phyloP scores from a whole-genome alignment of 106 monocot genomes.

The Chionographis japonica region DNA sequence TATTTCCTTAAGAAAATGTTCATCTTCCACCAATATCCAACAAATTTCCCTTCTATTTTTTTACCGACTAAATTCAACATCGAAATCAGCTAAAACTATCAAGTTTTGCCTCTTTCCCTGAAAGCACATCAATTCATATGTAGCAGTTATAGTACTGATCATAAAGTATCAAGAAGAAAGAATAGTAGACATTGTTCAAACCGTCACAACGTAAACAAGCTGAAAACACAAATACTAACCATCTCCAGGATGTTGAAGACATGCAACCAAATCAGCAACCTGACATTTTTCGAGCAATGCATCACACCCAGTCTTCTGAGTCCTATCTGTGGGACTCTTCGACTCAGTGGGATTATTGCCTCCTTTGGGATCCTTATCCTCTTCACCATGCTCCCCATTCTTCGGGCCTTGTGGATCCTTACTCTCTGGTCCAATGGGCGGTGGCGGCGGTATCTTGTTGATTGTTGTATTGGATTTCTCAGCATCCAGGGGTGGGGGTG shows the following conservation, averaged over 20 bases:
- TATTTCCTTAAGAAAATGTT: too few species aligned
- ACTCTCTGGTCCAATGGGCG: background rate
- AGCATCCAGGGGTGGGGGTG: background rate
- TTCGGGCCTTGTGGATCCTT: background rate
- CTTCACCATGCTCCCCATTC: background rate
- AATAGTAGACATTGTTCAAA: background rate
- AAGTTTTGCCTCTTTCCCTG: too few species aligned
- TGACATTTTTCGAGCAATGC: slow-evolving; percentile 8
- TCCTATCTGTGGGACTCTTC: background rate
- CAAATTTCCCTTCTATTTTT: too few species aligned
- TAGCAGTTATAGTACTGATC: too few species aligned
- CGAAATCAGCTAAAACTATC: too few species aligned
- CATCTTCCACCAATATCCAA: too few species aligned
- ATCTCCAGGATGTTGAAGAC: slow-evolving; percentile 24
- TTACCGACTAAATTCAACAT: too few species aligned
- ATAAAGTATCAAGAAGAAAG: background rate
- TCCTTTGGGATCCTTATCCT: slow-evolving; percentile 3
- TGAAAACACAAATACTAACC: slow-evolving; percentile 16
- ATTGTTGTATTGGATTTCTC: background rate
- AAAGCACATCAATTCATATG: too few species aligned
- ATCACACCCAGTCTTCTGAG: slow-evolving; percentile 18
- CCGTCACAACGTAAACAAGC: background rate
- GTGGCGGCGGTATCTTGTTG: background rate
- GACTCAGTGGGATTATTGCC: background rate
- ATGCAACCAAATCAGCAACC: slow-evolving; percentile 23